Evolutionary conservation across 306 rosid genomes (phyloP).

Genomic region (Rosa rugosa): DNA sequence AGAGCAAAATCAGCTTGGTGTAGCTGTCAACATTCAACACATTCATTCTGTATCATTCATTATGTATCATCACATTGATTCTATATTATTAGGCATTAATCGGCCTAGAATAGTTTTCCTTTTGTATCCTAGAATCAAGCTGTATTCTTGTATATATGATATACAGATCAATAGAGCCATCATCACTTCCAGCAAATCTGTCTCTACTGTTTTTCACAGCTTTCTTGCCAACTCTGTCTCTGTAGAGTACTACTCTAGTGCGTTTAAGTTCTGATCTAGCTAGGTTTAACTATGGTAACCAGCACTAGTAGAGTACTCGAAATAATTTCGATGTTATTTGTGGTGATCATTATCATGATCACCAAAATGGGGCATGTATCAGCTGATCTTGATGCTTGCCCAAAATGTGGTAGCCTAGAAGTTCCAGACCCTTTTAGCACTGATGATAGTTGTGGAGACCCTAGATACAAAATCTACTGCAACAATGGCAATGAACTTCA

Average conservation of each 20-base stretch:
- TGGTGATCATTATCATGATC: conserved; percentile 26
- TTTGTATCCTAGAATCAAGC: too few species aligned
- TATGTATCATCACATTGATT: too few species aligned
- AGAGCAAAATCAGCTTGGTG: too few species aligned
- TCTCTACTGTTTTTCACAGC: not conserved
- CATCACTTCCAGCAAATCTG: too few species aligned
- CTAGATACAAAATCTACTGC: conserved; percentile 63
- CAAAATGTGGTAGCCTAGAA: conserved; percentile 54
- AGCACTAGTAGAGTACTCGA: conserved; percentile 6
- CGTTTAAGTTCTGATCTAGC: not conserved
- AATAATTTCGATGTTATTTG: conserved; percentile 30
- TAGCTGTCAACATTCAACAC: too few species aligned
- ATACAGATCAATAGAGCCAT: too few species aligned
- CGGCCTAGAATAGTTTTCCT: too few species aligned
- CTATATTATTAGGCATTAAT: too few species aligned
- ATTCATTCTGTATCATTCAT: too few species aligned
- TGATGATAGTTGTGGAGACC: conserved; percentile 55
- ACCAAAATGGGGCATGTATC: conserved; percentile 25
- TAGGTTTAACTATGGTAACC: conserved; percentile 16
- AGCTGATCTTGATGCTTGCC: conserved; percentile 37
- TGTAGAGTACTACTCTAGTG: not conserved
- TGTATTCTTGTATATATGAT: too few species aligned
- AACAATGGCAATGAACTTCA: conserved; percentile 40
- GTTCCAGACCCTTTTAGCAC: conserved; percentile 89
- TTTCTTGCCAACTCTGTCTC: conserved; percentile 13